phyloP scores from a whole-genome alignment of 2,329 filamentous ascomycete genomes.

The Ophiostoma australiae region DNA sequence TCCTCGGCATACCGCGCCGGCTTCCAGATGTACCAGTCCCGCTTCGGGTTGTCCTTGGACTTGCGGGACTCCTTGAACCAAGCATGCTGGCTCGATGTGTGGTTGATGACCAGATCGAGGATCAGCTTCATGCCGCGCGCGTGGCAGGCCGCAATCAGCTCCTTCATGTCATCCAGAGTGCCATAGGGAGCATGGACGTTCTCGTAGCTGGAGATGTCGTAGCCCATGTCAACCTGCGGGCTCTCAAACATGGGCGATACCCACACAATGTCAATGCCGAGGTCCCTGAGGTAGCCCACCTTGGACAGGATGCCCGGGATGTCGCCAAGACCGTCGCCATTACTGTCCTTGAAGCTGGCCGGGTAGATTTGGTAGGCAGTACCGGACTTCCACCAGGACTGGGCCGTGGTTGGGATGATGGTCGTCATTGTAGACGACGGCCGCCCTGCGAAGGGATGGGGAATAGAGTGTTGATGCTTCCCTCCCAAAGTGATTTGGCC shows the following conservation, averaged over 20 bases:
- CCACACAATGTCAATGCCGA: slow-evolving; percentile 61
- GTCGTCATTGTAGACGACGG: slow-evolving; percentile 15
- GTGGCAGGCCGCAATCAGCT: slow-evolving; percentile 55
- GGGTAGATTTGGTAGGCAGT: slow-evolving; percentile 44
- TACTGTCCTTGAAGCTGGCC: slow-evolving; percentile 54
- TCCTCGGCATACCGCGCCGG: slow-evolving; percentile 43
- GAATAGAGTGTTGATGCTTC: neutral
- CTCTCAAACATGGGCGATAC: slow-evolving; percentile 49
- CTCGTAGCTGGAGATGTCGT: slow-evolving; percentile 63
- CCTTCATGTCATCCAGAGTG: slow-evolving; percentile 59
- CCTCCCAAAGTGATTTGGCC: neutral
- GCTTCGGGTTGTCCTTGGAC: slow-evolving; percentile 57
- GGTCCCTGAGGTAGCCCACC: slow-evolving; percentile 57
- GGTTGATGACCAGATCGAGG: slow-evolving; percentile 72
- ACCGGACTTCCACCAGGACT: slow-evolving; percentile 29
- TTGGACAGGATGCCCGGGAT: slow-evolving; percentile 60
- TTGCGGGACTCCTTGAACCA: slow-evolving; percentile 66
- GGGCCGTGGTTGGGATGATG: neutral
- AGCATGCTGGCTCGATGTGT: slow-evolving; percentile 65
- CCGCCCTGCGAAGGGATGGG: neutral
- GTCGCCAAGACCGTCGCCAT: slow-evolving; percentile 60
- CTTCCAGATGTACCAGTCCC: slow-evolving; percentile 49
- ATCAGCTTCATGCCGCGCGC: slow-evolving; percentile 53
- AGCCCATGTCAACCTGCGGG: slow-evolving; percentile 56
- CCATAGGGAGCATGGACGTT: slow-evolving; percentile 53